Percentiles rank a stretch among this genome's conserved stretches.
phyloP scores from a whole-genome alignment of 2,329 filamentous ascomycete species.

The Coleophoma eucalyptorum region DNA sequence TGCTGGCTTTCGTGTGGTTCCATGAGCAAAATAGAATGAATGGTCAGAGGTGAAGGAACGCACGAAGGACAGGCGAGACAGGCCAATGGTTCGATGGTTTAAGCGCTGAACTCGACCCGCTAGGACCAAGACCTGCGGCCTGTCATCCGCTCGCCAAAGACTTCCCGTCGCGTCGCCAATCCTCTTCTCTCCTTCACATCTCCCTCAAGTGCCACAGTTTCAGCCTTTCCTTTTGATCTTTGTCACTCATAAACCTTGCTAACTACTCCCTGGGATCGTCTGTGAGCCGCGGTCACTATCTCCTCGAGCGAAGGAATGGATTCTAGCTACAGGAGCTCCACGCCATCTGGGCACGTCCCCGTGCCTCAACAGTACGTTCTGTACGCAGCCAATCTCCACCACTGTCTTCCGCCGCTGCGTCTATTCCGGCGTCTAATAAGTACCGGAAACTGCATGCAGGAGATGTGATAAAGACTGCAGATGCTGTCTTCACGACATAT shows the following conservation, averaged over 20 bases:
- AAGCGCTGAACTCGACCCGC: too few relatives aligned
- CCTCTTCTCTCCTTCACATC: too few relatives aligned
- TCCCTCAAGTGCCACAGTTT: too few relatives aligned
- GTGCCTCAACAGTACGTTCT: background rate
- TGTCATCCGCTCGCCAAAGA: too few relatives aligned
- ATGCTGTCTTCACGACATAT: background rate
- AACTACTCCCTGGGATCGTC: background rate
- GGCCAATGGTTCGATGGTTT: too few relatives aligned
- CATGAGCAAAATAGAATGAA: background rate
- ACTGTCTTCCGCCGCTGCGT: background rate
- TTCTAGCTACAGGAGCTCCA: background rate
- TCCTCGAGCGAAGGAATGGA: background rate
- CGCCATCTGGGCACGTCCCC: background rate
- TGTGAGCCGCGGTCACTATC: background rate
- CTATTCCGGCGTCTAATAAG: background rate
- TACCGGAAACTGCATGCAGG: background rate
- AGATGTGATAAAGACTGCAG: background rate
- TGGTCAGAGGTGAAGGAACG: too few relatives aligned
- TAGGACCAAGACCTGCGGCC: too few relatives aligned
- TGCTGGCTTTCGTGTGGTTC: background rate
- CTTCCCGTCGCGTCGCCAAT: too few relatives aligned
- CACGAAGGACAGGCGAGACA: too few relatives aligned
- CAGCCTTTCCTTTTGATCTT: too few relatives aligned
- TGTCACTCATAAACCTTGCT: too few relatives aligned
- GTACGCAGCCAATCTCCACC: background rate